Base-by-base conservation (phyloP, 495 filamentous ascomycete genomes). In the Hamigera avellanea region DNA sequence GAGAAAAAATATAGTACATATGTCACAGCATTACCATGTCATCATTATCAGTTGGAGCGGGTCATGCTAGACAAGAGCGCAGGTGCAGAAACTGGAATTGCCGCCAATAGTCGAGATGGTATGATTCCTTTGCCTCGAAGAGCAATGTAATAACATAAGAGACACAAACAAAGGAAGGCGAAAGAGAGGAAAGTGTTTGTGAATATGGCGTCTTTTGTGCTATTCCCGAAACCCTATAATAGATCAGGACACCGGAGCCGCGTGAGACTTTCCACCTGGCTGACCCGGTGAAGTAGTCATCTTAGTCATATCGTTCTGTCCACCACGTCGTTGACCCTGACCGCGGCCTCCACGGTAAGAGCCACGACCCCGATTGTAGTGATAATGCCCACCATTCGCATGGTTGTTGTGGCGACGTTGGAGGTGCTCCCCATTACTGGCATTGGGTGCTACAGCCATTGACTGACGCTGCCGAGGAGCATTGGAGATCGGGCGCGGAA, bases 401-500 rank as follows among this genome's bases (percentile, higher is more conserved):
- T 65, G 57, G 28, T 58, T 40, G 31, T 50, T 52, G 33, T 59
- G 54, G 33, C 63, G 65, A 37, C 57, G 63, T 33, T 51, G 57
- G 29, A 50, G 47, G 16, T 56, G 47, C 6, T 66, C 60, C n/a
- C 42, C 47, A 32, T 49, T 46, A 35, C 40, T 44, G 8, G 41
- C 35, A 19, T 52, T 49, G 23, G 42, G 40, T n/a, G 48, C 43
- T 12, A 45, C 36, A 37, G 37, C 44, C 6, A 46, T 39, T 32
- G 40, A 23, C 35, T 54, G 49, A 19, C 39, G 44, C 39, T 59
- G 54, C 32, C 57, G 54, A 17, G 49, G 46, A 14, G 60, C 45
- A 42, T 64, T 72, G 43, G 75, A 59, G 40, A 72, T 69, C 8
- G 91, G 91, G 15, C 86, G 75, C 6, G 91, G 91, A 42, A 99